Base-by-base conservation (phyloP, 441 rosid genomes). In the Arabidopsis lyrata region DNA sequence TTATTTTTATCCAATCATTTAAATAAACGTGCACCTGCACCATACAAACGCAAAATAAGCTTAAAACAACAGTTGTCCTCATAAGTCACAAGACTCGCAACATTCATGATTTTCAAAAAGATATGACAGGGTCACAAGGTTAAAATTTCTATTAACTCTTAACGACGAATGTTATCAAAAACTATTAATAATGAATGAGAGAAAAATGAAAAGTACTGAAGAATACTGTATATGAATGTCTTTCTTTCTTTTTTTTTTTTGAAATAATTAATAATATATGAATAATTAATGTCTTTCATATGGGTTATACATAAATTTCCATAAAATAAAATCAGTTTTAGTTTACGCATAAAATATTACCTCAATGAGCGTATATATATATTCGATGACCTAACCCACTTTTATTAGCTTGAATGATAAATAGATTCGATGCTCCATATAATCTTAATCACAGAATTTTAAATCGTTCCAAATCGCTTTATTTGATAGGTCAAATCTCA, bases 321-420 rank as follows among this genome's bases (percentile, higher is more conserved):
- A 34, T 14, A 31, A 14, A 6, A 12, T 35, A 22, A 35, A 10
- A 3, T 41, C 29, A 41, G 8, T 42, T 64, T 34, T 18, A 35
- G n/a, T 55, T 45, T 24, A 56, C 10, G 45, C 11, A 31, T 60
- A 12, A 38, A 1, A 42, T 52, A 34, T 15, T 35, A 65, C 32
- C 39, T 45, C 10, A 35, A 9, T 29, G 59, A 34, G 10, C 39
- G 44, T 6, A 32, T 53, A 20, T 14, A 53, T 63, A 18, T 54
- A 39, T 57, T 67, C 78, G 68, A 75, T 60, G 63, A 47, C 78
- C 73, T 52, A 75, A 67, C 68, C 72, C 73, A 75, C 78, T 75
- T 52, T 68, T 67, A 22, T 12, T 65, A 47, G 66, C 66, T 74
- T 41, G 68, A 50, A 50, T 60, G 50, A 41, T 35, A 74, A 50